A percentile compares a stretch with the other conserved stretches of the same genome.
phyloP scores from a whole-genome alignment of 2,329 filamentous ascomycete species.

The Cladosporium halotolerans region DNA sequence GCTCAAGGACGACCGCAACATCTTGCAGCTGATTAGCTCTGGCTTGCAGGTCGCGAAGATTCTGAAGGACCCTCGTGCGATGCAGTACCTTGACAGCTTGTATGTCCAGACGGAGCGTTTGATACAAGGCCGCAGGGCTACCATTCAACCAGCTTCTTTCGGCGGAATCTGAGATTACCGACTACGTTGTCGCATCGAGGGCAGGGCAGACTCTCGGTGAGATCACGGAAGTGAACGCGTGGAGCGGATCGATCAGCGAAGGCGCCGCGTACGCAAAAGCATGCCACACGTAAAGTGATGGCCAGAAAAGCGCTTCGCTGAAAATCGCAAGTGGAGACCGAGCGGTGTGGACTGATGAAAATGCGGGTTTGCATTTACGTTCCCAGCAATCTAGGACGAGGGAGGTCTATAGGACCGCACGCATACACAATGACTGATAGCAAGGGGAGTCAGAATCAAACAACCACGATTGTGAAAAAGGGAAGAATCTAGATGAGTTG shows the following conservation, averaged over 20 bases:
- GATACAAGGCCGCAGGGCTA: conserved; percentile 49
- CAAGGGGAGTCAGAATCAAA: not conserved
- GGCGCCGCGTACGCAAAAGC: not conserved
- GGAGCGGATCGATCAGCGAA: not conserved
- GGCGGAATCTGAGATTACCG: not conserved
- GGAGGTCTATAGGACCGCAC: no score
- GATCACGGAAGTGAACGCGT: not conserved
- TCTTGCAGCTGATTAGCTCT: conserved; percentile 79
- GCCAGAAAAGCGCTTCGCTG: not conserved
- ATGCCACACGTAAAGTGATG: not conserved
- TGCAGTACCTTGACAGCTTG: conserved; percentile 74
- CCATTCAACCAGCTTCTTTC: conserved; percentile 7
- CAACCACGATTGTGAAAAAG: not conserved
- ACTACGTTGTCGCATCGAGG: not conserved
- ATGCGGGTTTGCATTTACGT: no score
- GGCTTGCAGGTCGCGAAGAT: conserved; percentile 85
- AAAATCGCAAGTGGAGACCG: no score
- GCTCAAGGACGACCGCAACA: conserved; percentile 81
- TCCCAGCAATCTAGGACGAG: no score
- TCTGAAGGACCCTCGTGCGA: conserved; percentile 73
- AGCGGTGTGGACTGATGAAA: no score
- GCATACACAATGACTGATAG: no score
- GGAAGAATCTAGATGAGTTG: not conserved
- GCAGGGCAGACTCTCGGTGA: not conserved
- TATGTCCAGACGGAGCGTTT: conserved; percentile 76